Conservation (phyloP, 202 grass and related monocot genomes). For the Musa balbisiana region DNA sequence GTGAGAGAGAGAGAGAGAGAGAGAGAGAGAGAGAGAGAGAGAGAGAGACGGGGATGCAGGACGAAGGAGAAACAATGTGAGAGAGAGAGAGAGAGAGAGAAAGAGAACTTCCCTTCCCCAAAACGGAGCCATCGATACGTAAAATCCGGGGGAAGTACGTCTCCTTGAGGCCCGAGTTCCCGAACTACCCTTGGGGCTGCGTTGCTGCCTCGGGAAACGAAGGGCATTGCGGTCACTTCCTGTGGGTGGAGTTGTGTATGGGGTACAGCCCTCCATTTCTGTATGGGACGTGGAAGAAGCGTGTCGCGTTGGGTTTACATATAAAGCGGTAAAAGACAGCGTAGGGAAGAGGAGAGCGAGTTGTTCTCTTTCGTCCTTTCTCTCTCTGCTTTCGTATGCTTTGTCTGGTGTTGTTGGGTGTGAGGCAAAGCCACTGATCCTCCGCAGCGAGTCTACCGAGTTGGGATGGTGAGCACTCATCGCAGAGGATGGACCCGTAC, state of each 20-base stretch:
- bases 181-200: neutral
- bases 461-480: neutral
- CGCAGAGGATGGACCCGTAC: neutral
- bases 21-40: neutral
- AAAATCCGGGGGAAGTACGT: constrained; percentile 8
- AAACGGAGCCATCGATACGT: neutral
- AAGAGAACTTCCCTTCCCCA: no score
- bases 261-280: no score
- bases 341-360: neutral
- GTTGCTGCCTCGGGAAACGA: no score
- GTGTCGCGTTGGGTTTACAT: neutral
- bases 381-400: neutral
- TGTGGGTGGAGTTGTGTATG: neutral
- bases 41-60: no score
- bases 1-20: neutral
- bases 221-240: neutral
- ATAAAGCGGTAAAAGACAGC: neutral
- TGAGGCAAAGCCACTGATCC: neutral
- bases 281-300: neutral
- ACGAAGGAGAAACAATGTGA: no score
- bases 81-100: neutral
- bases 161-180: neutral
- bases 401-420: no score
- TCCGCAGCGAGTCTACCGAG: no score
- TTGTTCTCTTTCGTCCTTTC: neutral